Evolutionary conservation across 164 flowering plant species (phyloP).

Genomic region (Liriodendron chinense): DNA sequence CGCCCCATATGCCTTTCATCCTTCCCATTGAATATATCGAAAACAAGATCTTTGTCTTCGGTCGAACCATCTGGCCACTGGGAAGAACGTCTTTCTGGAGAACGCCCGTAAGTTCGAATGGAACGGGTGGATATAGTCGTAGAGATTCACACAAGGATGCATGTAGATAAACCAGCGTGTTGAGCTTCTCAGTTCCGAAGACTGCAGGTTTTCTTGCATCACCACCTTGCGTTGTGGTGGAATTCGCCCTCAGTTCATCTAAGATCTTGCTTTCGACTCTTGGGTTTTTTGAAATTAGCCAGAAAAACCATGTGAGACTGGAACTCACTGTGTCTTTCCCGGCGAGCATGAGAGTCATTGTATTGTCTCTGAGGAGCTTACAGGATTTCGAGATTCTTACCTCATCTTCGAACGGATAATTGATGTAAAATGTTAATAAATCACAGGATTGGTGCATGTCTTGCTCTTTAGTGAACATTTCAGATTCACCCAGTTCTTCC

Average conservation of each 20-base stretch:
- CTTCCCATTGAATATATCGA: slow-evolving; percentile 31
- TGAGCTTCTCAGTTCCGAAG: slow-evolving; percentile 20
- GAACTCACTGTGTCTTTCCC: slow-evolving; percentile 10
- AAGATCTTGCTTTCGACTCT: neutral
- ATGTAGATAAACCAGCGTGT: slow-evolving; percentile 28
- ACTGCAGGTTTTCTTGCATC: neutral
- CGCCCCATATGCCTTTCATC: slow-evolving; percentile 39
- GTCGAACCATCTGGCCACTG: slow-evolving; percentile 18
- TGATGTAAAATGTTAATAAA: slow-evolving; percentile 15
- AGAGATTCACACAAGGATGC: slow-evolving; percentile 38
- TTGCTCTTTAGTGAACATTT: too few species aligned
- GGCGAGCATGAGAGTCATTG: slow-evolving; percentile 14
- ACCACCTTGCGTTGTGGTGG: neutral
- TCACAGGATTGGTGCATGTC: neutral
- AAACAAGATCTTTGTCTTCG: slow-evolving; percentile 21
- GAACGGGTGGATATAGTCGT: slow-evolving; percentile 36
- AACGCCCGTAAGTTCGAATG: slow-evolving; percentile 22
- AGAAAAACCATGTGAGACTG: slow-evolving; percentile 20
- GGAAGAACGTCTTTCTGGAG: slow-evolving; percentile 27
- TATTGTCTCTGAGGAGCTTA: slow-evolving; percentile 11
- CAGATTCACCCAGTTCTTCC: neutral
- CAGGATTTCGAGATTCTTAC: neutral
- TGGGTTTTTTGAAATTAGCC: slow-evolving; percentile 10
- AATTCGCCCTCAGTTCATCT: neutral
- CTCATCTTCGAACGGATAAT: neutral